A percentile compares a stretch with the other conserved stretches of the same genome.
These are phyloP conservation scores for Acanthamoeba healyi DNA, from an alignment of 208 protist species.

Conservation along the genomic window DNA sequence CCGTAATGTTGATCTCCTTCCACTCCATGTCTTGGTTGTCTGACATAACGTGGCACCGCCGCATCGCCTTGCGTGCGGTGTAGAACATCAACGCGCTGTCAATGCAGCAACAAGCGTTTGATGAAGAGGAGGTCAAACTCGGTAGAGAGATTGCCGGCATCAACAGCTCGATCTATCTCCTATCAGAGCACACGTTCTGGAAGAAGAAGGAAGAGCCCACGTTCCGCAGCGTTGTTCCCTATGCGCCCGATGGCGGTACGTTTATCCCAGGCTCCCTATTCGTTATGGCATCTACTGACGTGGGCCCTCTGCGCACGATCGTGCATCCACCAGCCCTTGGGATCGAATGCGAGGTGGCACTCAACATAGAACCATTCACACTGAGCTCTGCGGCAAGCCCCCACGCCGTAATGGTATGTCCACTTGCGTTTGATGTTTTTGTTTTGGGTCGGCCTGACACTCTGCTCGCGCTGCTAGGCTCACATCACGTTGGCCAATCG, in stretches of 20 bases:
- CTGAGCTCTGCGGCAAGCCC: background rate
- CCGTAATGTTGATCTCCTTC: background rate
- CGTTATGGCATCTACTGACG: no score
- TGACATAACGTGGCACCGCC: background rate
- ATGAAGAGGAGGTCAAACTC: background rate
- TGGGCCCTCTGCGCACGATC: no score
- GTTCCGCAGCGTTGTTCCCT: background rate
- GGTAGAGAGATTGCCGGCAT: background rate
- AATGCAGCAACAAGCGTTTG: background rate
- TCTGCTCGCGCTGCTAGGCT: background rate
- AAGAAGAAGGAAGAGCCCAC: background rate
- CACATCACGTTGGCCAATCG: background rate
- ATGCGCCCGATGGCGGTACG: conserved; percentile 13
- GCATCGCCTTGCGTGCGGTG: background rate
- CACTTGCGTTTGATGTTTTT: no score
- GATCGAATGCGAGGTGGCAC: background rate
- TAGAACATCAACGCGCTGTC: background rate
- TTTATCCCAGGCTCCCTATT: no score
- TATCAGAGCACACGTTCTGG: conserved; percentile 24
- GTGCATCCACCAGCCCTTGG: background rate
- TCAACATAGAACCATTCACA: background rate
- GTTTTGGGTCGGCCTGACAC: no score
- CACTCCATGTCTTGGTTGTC: no score
- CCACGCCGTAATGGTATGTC: background rate
- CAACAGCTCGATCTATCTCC: background rate